phyloP scores from a whole-genome alignment of 2,329 filamentous ascomycete genomes.

The Ophidiomyces ophidiicola region DNA sequence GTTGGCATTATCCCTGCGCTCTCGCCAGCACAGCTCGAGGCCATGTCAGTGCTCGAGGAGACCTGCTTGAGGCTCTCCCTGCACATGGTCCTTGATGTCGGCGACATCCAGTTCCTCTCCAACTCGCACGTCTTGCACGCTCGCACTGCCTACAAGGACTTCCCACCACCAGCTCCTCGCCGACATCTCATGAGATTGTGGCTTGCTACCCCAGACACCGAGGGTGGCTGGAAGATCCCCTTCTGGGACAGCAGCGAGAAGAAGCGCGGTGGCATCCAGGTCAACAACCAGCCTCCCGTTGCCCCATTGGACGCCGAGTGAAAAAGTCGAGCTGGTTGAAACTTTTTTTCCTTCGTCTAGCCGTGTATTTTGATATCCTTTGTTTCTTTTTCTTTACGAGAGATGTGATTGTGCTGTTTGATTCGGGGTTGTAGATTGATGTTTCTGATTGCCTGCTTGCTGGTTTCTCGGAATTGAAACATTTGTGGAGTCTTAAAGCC shows the following conservation, averaged over 20 bases:
- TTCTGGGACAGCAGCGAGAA: slow-evolving; percentile 71
- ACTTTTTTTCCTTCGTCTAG: not conserved
- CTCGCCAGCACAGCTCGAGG: slow-evolving; percentile 55
- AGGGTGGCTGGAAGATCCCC: slow-evolving; percentile 76
- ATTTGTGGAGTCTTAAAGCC: too few relatives aligned
- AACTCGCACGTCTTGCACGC: slow-evolving; percentile 74
- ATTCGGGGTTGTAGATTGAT: too few relatives aligned
- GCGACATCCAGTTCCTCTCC: slow-evolving; percentile 76
- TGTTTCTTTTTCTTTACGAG: too few relatives aligned
- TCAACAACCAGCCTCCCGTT: slow-evolving; percentile 63
- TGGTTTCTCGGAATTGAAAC: too few relatives aligned
- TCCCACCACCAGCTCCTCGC: slow-evolving; percentile 54
- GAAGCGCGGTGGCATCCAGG: slow-evolving; percentile 81
- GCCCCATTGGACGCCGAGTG: slow-evolving; percentile 69
- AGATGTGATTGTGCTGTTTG: too few relatives aligned
- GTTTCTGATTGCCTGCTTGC: too few relatives aligned
- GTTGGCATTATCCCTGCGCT: slow-evolving; percentile 60
- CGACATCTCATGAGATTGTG: slow-evolving; percentile 74
- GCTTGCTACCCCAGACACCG: slow-evolving; percentile 67
- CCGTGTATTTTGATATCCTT: too few relatives aligned
- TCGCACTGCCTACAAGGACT: slow-evolving; percentile 65
- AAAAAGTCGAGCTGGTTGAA: too few relatives aligned
- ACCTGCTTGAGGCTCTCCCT: slow-evolving; percentile 61
- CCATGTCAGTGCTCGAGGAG: slow-evolving; percentile 58
- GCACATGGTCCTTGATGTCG: slow-evolving; percentile 76